Evolutionary conservation across 805 yeast genomes (phyloP), one percentile per base, ranked within the genome.

Genomic region (Wickerhamiella vanderwaltii): DNA sequence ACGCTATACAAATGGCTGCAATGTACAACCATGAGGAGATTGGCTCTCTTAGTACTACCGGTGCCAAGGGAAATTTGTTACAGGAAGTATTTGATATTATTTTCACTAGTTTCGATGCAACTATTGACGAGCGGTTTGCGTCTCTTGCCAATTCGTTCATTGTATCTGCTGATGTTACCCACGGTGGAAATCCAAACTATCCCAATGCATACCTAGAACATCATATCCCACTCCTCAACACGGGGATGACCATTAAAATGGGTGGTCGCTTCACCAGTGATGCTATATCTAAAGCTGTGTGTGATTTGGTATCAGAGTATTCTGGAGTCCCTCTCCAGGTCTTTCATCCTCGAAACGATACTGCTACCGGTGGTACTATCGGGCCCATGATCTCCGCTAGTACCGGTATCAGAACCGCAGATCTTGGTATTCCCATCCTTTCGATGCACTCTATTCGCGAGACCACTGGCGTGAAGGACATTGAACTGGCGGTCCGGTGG

Each of bases 381-480:
- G 94, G 94, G 0, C 93, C 73, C 58, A 51, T 66, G 52, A 43
- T 62, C 5, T 52, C 64, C 3, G 48, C 64, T 3, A 43, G 52
- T 16, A 62, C 60, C 54, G 74, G 75, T 6, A 51, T 61, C 44
- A 52, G 63, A 18, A 49, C 60, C 52, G 69, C 81, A 44, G 94
- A 83, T 55, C 62, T 81, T 49, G 94, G 94, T 44, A 79, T 83
- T 51, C 77, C 93, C 1, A 88, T 82, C 60, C 66, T 79, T 52
- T 74, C 87, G 3, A 83, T 83, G 94, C 94, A 83, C 60, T 77
- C 86, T 36, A 79, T 83, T 49, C 69, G 94, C 54, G 93, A 91
- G 22, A 72, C 84, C 19, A 70, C 80, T 29, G 94, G 94, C 22
- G 65, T 78, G 11, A 71, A 72, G 54, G 94, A 83, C 56, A 69